Evolutionary conservation across 768 basidiomycete species (phyloP).

Genomic region (Lactarius quietus): DNA sequence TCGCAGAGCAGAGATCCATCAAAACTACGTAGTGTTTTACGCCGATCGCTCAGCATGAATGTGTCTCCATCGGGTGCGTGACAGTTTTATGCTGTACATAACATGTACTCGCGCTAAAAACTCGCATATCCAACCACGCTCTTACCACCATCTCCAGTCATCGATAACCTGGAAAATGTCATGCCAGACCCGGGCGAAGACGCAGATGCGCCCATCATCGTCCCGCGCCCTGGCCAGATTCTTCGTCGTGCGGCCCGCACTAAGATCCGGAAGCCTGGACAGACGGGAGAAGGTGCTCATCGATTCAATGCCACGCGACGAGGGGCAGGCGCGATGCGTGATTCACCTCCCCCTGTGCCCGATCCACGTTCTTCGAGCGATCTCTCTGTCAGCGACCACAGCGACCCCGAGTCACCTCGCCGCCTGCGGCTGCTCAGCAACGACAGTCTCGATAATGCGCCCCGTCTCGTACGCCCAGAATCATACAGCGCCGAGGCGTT

Average conservation of each 20-base stretch:
- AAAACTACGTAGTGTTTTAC: constrained; percentile 70
- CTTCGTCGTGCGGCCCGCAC: constrained; percentile 91
- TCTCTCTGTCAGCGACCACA: constrained; percentile 44
- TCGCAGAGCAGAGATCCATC: constrained; percentile 78
- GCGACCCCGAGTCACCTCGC: constrained; percentile 37
- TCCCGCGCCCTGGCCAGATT: constrained; percentile 83
- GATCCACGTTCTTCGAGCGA: constrained; percentile 62
- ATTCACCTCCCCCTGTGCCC: constrained; percentile 1
- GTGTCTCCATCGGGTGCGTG: constrained; percentile 77
- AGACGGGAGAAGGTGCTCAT: constrained; percentile 78
- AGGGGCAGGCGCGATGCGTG: constrained; percentile 35
- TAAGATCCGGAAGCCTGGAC: constrained; percentile 84
- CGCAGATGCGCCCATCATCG: constrained; percentile 86
- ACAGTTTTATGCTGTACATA: not conserved
- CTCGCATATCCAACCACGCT: not conserved
- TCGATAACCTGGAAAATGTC: constrained; percentile 60
- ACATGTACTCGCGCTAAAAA: not conserved
- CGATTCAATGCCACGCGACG: constrained; percentile 58
- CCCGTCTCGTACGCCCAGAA: constrained; percentile 46
- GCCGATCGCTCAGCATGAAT: constrained; percentile 86
- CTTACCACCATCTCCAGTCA: constrained; percentile 39
- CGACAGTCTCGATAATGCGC: constrained; percentile 39
- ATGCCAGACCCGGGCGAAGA: constrained; percentile 70
- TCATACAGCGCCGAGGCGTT: constrained; percentile 77
- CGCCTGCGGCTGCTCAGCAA: constrained; percentile 44